Percentiles rank a stretch among this genome's conserved stretches.
Evolutionary conservation across 73 alveolate species (phyloP).

Genomic region (Durusdinium trenchii): DNA sequence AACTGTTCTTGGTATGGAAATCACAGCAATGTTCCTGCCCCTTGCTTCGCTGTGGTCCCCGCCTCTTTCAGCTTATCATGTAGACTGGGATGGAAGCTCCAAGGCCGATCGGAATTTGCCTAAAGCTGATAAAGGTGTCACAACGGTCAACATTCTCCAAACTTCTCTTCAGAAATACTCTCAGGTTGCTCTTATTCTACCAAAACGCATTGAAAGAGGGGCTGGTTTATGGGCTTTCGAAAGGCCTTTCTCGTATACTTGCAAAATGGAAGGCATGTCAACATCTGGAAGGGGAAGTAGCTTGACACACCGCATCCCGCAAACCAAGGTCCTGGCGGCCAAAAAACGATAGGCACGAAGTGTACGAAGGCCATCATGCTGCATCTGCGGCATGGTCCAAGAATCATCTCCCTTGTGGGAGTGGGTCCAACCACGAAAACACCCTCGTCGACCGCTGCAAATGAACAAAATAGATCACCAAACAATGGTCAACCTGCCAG

Average conservation of each 20-base stretch:
- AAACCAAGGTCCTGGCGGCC: not conserved
- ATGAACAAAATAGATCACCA: no score
- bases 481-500: no score
- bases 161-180: no score
- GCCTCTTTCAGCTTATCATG: conserved; percentile 26
- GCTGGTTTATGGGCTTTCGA: not conserved
- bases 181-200: no score
- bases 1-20: no score
- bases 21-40: no score
- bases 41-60: no score
- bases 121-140: not conserved
- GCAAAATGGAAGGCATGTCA: not conserved
- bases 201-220: no score
- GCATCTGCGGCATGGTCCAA: not conserved
- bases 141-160: no score
- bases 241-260: not conserved
- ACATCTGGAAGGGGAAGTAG: not conserved
- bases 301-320: no score
- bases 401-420: not conserved
- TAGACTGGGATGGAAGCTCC: not conserved
- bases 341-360: conserved; percentile 59
- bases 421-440: no score
- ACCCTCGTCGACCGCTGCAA: no score
- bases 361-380: conserved; percentile 5
- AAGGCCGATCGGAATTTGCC: not conserved